Percentiles rank a stretch among this genome's conserved stretches.
These are phyloP conservation scores for Abrus precatorius DNA, from an alignment of 306 rosid genomes.

Conservation along the genomic window DNA sequence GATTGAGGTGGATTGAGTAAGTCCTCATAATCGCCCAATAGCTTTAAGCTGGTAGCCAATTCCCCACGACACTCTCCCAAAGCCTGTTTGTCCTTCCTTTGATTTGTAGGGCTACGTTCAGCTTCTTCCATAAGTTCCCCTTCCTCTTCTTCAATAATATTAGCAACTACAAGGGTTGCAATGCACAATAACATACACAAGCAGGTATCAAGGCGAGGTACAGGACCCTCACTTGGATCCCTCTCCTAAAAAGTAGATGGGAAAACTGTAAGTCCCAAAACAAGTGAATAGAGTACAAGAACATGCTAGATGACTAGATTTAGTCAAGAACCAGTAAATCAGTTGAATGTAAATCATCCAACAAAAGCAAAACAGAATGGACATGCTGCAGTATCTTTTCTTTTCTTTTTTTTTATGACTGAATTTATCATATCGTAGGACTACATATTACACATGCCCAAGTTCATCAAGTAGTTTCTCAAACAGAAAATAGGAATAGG, in stretches of 20 bases:
- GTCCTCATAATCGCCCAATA: conserved; percentile 77
- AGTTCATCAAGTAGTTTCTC: conserved; percentile 30
- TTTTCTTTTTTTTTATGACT: background rate
- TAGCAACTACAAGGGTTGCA: conserved; percentile 80
- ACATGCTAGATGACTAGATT: conserved; percentile 39
- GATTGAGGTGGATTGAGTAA: conserved; percentile 81
- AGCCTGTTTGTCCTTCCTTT: conserved; percentile 68
- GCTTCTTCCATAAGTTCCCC: conserved; percentile 75
- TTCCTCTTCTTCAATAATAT: conserved; percentile 95
- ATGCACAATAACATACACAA: conserved; percentile 88
- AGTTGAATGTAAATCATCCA: conserved; percentile 38
- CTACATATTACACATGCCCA: conserved; percentile 1
- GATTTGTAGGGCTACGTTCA: conserved; percentile 66
- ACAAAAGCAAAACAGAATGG: conserved; percentile 18
- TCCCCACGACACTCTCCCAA: conserved; percentile 78
- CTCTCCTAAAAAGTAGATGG: conserved; percentile 71
- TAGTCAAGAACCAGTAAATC: conserved; percentile 11
- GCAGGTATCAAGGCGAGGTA: conserved; percentile 96
- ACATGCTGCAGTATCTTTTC: conserved; percentile 9
- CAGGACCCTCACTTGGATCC: conserved; percentile 95
- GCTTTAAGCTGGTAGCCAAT: conserved; percentile 81
- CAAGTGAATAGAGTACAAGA: conserved; percentile 25
- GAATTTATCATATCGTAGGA: background rate
- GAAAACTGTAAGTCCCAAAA: conserved; percentile 17
- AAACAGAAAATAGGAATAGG: background rate